Evolutionary conservation across 2,329 filamentous ascomycete genomes (phyloP).

Genomic region (Neofusicoccum parvum): DNA sequence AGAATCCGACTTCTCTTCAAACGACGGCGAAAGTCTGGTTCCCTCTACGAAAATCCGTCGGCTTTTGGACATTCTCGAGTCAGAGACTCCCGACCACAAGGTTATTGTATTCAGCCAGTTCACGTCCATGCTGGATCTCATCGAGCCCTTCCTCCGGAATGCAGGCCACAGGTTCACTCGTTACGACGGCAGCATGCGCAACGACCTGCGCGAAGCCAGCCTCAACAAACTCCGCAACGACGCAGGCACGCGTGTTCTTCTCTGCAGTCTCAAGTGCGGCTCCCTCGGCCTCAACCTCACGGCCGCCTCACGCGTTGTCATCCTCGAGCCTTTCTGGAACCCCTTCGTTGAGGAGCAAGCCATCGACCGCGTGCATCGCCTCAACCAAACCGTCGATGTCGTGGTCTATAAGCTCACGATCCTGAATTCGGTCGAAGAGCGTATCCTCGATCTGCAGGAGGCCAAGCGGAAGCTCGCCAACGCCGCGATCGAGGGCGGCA

Average conservation of each 20-base stretch:
- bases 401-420: slow-evolving; percentile 94
- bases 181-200: slow-evolving; percentile 94
- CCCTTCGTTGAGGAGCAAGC: slow-evolving; percentile 98
- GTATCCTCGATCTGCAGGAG: slow-evolving; percentile 91
- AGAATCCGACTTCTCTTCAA: slow-evolving; percentile 38
- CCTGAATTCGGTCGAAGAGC: slow-evolving; percentile 82
- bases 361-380: slow-evolving; percentile 96
- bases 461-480: slow-evolving; percentile 92
- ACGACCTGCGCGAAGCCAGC: slow-evolving; percentile 87
- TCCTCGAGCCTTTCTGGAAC: slow-evolving; percentile 98
- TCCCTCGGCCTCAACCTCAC: slow-evolving; percentile 92
- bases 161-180: slow-evolving; percentile 78
- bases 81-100: slow-evolving; percentile 81
- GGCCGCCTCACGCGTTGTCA: slow-evolving; percentile 88
- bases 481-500: slow-evolving; percentile 83
- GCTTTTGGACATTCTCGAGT: slow-evolving; percentile 76
- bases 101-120: slow-evolving; percentile 99
- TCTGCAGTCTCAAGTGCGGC: slow-evolving; percentile 93
- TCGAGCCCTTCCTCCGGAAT: slow-evolving; percentile 84
- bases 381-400: slow-evolving; percentile 94
- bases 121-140: slow-evolving; percentile 94
- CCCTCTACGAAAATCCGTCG: slow-evolving; percentile 91
- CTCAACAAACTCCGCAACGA: slow-evolving; percentile 76
- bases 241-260: slow-evolving; percentile 73
- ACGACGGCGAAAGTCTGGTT: slow-evolving; percentile 51